Evolutionary conservation across 768 basidiomycete species (phyloP).

Genomic region (Udeniomyces megalosporus): DNA sequence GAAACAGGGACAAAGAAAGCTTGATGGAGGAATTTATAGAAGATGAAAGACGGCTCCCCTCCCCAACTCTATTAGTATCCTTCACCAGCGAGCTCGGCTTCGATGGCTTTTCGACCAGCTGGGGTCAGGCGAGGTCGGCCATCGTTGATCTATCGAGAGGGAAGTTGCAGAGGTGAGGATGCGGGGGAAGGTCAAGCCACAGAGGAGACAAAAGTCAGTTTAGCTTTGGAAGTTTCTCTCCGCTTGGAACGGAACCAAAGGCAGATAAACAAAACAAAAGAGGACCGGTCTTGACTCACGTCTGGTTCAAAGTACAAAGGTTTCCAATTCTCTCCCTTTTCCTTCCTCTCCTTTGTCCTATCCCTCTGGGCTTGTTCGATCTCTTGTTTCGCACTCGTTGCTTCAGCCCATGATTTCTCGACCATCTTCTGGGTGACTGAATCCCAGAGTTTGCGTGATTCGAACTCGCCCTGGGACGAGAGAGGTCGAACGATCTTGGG

Average conservation of each 20-base stretch:
- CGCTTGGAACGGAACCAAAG: too few species aligned
- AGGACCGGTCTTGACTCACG: conserved; percentile 22
- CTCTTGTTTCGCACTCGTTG: conserved; percentile 72
- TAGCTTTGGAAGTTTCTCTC: too few species aligned
- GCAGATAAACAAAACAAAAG: neutral
- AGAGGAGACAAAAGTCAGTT: neutral
- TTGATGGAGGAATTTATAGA: too few species aligned
- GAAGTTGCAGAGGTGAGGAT: too few species aligned
- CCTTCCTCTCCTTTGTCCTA: conserved; percentile 69
- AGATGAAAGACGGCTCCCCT: too few species aligned
- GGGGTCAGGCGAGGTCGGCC: conserved; percentile 55
- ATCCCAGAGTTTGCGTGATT: conserved; percentile 73
- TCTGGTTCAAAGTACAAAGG: conserved; percentile 62
- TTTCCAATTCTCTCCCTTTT: conserved; percentile 52
- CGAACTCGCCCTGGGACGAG: conserved; percentile 55
- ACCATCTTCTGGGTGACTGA: conserved; percentile 51
- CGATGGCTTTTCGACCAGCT: conserved; percentile 52
- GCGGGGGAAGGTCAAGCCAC: neutral
- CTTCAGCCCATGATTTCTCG: conserved; percentile 75
- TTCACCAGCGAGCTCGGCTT: conserved; percentile 40
- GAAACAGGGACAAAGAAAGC: neutral
- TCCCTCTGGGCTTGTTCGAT: conserved; percentile 91
- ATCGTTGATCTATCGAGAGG: conserved; percentile 25
- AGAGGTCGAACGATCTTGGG: conserved; percentile 77
- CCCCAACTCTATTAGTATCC: conserved; percentile 4